Percentiles rank a stretch among this genome's conserved stretches.
Conservation (phyloP, 495 filamentous ascomycete genomes). For the Penicillium lividum region DNA sequence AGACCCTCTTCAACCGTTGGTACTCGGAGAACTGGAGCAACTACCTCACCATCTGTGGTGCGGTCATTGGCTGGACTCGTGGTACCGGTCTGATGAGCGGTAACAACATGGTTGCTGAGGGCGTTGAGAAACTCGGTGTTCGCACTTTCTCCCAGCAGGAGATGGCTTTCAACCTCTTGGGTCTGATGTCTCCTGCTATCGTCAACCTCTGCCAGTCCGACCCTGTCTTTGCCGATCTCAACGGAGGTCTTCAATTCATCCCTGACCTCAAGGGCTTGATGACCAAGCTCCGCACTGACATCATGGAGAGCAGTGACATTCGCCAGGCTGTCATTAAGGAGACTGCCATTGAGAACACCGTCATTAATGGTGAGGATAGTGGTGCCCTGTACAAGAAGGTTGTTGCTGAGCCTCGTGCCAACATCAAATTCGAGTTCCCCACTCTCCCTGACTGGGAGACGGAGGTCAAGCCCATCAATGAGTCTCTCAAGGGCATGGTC, state of each 20-base stretch:
- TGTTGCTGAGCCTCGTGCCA: conserved; percentile 88
- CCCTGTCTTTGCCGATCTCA: conserved; percentile 95
- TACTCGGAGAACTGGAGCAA: conserved; percentile 96
- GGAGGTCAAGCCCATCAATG: conserved; percentile 85
- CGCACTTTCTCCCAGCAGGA: conserved; percentile 99
- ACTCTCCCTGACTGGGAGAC: conserved; percentile 85
- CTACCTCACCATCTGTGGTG: conserved; percentile 98
- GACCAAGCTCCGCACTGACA: conserved; percentile 83
- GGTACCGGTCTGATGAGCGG: conserved; percentile 97
- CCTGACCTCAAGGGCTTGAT: conserved; percentile 95
- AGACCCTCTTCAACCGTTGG: conserved; percentile 99
- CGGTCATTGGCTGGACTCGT: conserved; percentile 98
- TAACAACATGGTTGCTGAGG: conserved; percentile 97
- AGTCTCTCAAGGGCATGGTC: conserved; percentile 92
- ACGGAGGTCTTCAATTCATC: conserved; percentile 96
- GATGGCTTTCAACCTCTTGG: conserved; percentile 98
- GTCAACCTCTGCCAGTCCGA: conserved; percentile 95
- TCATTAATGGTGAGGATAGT: conserved; percentile 90
- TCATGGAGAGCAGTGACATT: conserved; percentile 92
- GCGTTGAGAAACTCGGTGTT: conserved; percentile 92
- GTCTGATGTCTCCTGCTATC: conserved; percentile 91
- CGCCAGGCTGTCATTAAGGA: conserved; percentile 93
- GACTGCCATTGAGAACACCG: conserved; percentile 94
- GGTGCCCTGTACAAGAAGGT: conserved; percentile 94
- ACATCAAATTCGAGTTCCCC: conserved; percentile 96